Percentiles rank a stretch among this genome's conserved stretches.
phyloP scores from a whole-genome alignment of 106 monocot genomes.

The Narthecium ossifragum region DNA sequence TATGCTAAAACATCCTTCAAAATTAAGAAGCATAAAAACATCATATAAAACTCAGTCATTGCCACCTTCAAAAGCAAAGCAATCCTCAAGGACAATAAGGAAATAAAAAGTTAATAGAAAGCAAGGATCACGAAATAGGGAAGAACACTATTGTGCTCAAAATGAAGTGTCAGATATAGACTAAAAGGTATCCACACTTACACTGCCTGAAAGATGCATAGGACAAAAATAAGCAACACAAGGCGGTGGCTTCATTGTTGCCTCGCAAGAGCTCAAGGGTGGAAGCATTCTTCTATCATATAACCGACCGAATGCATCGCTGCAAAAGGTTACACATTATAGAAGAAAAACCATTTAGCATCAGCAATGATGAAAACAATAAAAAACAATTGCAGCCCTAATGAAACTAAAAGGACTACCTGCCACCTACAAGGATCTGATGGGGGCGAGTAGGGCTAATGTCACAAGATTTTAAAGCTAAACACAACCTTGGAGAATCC shows the following conservation, averaged over 20 bases:
- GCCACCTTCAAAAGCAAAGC: no score
- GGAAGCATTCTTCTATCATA: conserved; percentile 99
- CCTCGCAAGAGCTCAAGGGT: conserved; percentile 58
- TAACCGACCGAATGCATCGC: conserved; percentile 94
- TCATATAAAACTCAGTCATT: no score
- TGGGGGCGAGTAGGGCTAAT: conserved; percentile 89
- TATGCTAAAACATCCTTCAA: no score
- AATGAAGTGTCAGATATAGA: no score
- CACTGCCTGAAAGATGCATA: conserved; percentile 77
- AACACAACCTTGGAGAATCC: conserved; percentile 59
- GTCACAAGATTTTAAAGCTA: conserved; percentile 89
- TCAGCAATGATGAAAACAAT: background rate
- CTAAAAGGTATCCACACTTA: conserved; percentile 40
- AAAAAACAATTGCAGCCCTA: no score
- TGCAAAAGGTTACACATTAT: conserved; percentile 11
- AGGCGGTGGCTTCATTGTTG: conserved; percentile 58
- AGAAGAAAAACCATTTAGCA: background rate
- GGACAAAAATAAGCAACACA: conserved; percentile 91
- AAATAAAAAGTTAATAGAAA: no score
- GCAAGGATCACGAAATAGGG: no score
- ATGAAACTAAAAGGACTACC: conserved; percentile 34
- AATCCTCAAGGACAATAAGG: no score
- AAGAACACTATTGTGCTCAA: no score
- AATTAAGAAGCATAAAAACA: no score
- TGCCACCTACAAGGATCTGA: conserved; percentile 94